Evolutionary conservation across 257 asterid genomes (phyloP).

Genomic region (Handroanthus guayacan): DNA sequence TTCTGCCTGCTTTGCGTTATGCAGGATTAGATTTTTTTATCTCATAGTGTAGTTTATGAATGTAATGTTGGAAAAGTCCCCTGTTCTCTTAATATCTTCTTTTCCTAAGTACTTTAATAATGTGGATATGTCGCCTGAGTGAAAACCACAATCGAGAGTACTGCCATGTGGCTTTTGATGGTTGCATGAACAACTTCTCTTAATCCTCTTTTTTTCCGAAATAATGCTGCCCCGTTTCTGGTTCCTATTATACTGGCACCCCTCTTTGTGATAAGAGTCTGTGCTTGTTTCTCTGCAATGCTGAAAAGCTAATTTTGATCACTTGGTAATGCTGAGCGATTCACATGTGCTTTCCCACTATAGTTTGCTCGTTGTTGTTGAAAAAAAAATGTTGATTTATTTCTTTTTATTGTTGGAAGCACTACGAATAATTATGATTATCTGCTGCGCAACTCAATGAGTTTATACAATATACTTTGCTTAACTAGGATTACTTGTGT

Average conservation of each 20-base stretch:
- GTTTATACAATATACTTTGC: not conserved
- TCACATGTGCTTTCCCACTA: not conserved
- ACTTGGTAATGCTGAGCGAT: not conserved
- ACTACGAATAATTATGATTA: not conserved
- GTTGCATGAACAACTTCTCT: not conserved
- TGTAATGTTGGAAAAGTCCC: not conserved
- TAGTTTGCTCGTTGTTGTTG: not conserved
- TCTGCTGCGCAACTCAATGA: not conserved
- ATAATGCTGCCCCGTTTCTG: not conserved
- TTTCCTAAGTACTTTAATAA: not conserved
- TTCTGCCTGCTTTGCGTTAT: not conserved
- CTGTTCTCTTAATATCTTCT: too few species aligned
- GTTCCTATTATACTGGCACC: not conserved
- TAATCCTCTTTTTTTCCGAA: not conserved
- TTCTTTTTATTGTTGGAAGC: not conserved
- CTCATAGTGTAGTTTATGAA: not conserved
- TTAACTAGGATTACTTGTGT: not conserved
- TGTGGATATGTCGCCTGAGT: not conserved
- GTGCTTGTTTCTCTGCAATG: not conserved
- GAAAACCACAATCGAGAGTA: not conserved
- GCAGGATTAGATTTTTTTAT: not conserved
- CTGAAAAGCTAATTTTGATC: not conserved
- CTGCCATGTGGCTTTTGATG: not conserved
- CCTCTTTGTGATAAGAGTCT: not conserved
- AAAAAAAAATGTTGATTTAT: not conserved